phyloP scores from a whole-genome alignment of 192 early-diverging fungal genomes.

The Podila epigama region DNA sequence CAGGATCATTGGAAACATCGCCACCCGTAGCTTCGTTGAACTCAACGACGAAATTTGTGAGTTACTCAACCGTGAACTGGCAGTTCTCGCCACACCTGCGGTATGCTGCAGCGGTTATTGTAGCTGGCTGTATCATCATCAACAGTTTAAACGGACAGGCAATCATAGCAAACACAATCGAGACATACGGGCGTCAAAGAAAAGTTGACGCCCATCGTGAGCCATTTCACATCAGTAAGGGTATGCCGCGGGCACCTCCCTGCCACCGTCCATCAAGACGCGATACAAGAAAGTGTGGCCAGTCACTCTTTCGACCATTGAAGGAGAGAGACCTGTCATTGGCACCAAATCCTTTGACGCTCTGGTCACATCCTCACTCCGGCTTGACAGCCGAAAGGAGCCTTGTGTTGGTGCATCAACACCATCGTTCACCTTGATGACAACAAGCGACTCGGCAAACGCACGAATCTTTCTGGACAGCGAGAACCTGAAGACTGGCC shows the following conservation, averaged over 20 bases:
- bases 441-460: constrained; percentile 2
- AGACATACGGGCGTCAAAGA: constrained; percentile 25
- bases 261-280: constrained; percentile 5
- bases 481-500: constrained; percentile 5
- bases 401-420: constrained; percentile 25
- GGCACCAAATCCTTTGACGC: constrained; percentile 27
- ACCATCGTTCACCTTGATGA: constrained; percentile 3
- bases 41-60: constrained; percentile 9
- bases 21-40: constrained; percentile 3
- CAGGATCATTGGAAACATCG: too few species aligned
- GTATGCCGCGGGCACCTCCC: constrained; percentile 5
- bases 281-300: constrained; percentile 17
- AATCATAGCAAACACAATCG: constrained; percentile 26
- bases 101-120: constrained; percentile 12
- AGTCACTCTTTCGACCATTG: constrained; percentile 4
- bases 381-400: constrained; percentile 9
- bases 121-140: constrained; percentile 23
- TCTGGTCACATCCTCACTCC: constrained; percentile 22
- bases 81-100: constrained; percentile 15
- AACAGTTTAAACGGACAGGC: constrained; percentile 16
- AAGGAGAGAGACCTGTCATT: constrained; percentile 20
- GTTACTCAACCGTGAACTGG: constrained; percentile 41
- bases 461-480: constrained; percentile 15
- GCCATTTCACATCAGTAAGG: too few species aligned
- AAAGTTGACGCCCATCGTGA: constrained; percentile 19